Evolutionary conservation across 441 rosid genomes (phyloP), one percentile per base, ranked within the genome.

Genomic region (Populus hybrid): DNA sequence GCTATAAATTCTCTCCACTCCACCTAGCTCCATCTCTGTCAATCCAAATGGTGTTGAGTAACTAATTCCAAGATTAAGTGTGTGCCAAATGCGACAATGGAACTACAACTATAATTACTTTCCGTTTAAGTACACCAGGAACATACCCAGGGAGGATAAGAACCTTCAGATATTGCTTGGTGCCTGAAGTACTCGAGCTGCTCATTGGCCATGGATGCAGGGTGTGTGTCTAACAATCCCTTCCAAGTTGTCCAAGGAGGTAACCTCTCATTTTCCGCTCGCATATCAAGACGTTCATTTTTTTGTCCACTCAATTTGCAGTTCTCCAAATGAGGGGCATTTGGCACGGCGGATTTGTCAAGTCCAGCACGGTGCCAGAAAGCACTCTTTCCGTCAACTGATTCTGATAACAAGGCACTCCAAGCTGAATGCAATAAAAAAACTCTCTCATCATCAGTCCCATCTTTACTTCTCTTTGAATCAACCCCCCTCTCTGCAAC

Each of bases 91-190:
- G 21, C 32, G 32, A 30, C 4, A 50, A 50, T 16, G n/a, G 59
- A 16, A 50, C 7, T 16, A 50, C 32, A 30, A 30, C 32, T 30
- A 30, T 30, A 30, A 30, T 30, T 30, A 30, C 32, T 30, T 30
- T 30, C 32, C 32, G 32, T 30, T 35, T 6, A 23, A 23, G 26
- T 18, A 74, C 57, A 53, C 30, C 16, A 67, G 32, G 64, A 64
- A 77, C 93, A 65, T 89, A 95, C 98, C 98, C 98, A 94, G 32
- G 98, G 93, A 83, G 98, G 95, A 84, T 86, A 82, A 74, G 89
- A 82, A 77, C 90, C 91, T 69, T 83, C 86, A 11, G 88, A 85
- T 40, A 83, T 76, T 21, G 84, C 70, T 46, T 46, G 89, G 75
- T 69, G 84, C 78, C 88, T 80, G 30, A 73, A 80, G 68, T 73